Evolutionary conservation across 768 basidiomycete genomes (phyloP).

Genomic region (Favolaschia claudopus): DNA sequence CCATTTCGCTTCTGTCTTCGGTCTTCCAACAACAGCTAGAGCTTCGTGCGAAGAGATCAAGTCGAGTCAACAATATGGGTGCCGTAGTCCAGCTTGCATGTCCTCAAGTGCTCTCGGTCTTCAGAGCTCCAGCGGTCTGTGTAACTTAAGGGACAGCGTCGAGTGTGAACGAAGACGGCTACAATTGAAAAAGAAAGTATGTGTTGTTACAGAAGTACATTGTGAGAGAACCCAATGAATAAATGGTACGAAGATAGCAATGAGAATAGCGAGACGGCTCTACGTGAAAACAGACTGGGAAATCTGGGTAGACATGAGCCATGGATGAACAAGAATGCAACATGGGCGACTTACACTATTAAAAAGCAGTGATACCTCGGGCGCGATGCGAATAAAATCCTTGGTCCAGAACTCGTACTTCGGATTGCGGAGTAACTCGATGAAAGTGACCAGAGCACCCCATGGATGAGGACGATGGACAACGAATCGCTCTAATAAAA

Average conservation of each 20-base stretch:
- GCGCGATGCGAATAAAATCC: conserved; percentile 83
- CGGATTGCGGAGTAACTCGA: conserved; percentile 89
- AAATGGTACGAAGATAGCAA: conserved; percentile 86
- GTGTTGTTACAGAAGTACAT: conserved; percentile 85
- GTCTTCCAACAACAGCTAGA: no score
- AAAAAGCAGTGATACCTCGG: conserved; percentile 85
- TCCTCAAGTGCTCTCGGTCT: no score
- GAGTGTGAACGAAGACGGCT: no score
- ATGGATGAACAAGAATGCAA: conserved; percentile 6
- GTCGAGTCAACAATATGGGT: no score
- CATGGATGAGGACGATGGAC: conserved; percentile 96
- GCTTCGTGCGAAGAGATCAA: no score
- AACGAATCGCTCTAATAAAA: conserved; percentile 92
- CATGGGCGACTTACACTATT: conserved; percentile 80
- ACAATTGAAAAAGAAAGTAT: conserved; percentile 31
- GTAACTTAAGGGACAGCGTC: no score
- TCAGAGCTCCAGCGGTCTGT: no score
- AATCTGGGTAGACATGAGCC: conserved; percentile 53
- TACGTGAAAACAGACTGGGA: conserved; percentile 82
- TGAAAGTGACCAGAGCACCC: conserved; percentile 93
- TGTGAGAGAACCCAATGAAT: conserved; percentile 73
- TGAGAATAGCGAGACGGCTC: conserved; percentile 67
- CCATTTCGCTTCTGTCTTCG: no score
- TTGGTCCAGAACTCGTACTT: conserved; percentile 94
- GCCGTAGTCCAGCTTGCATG: no score